Conservation (phyloP, 441 rosid genomes). For the Populus tomentosa region DNA sequence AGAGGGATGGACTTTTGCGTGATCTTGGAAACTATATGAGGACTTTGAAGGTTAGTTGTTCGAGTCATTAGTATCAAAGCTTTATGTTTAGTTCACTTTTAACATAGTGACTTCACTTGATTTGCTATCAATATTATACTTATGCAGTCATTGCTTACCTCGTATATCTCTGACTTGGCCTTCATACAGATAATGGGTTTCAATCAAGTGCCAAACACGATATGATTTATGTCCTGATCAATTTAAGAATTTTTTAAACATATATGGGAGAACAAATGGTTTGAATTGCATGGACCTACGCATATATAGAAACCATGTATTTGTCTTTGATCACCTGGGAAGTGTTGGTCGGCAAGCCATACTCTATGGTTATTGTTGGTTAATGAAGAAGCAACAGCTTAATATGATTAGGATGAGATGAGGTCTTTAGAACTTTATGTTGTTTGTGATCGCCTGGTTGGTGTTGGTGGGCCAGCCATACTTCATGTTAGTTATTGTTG, state of each 20-base stretch:
- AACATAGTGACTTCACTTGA: not conserved
- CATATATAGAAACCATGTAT: not conserved
- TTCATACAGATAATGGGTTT: conserved; percentile 3
- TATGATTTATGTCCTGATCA: not conserved
- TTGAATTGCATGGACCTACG: not conserved
- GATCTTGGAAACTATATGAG: conserved; percentile 97
- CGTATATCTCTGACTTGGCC: not conserved
- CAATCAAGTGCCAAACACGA: not conserved
- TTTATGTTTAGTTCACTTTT: not conserved
- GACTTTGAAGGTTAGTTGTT: conserved; percentile 76
- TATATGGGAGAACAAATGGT: not conserved
- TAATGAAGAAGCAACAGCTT: not conserved
- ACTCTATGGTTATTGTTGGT: not conserved
- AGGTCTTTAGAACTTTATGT: not conserved
- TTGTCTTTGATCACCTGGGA: not conserved
- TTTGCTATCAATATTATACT: not conserved
- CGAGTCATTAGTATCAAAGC: conserved; percentile 8
- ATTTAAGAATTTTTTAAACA: not conserved
- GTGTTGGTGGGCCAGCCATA: not conserved
- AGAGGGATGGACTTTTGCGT: conserved; percentile 81
- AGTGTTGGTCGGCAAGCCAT: not conserved
- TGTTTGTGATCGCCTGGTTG: not conserved
- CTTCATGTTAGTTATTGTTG: not conserved
- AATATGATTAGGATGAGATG: not conserved
- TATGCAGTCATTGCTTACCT: not conserved